phyloP scores from a whole-genome alignment of 2,329 filamentous ascomycete species.

The Lanzia echinophila region DNA sequence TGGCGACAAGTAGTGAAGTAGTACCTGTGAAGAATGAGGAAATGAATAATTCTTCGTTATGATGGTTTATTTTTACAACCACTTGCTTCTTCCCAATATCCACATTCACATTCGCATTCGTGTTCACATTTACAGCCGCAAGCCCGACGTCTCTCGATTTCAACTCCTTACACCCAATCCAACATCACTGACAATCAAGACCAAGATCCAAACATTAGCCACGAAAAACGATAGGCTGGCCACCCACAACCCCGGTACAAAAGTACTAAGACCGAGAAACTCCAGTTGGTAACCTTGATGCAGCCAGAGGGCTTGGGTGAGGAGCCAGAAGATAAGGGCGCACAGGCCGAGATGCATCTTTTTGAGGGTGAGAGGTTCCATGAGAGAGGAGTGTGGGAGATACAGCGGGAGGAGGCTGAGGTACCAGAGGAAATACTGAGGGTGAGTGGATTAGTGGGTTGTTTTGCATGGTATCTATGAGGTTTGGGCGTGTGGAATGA shows the following conservation, averaged over 20 bases:
- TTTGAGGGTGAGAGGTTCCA: constrained; percentile 42
- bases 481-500: background rate
- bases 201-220: constrained; percentile 82
- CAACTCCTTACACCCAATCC: constrained; percentile 8
- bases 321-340: constrained; percentile 67
- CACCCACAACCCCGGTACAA: constrained; percentile 75
- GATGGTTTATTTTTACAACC: too few species aligned
- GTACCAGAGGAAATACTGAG: constrained; percentile 96
- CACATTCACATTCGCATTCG: too few species aligned
- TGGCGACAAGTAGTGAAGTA: too few species aligned
- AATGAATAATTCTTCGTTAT: too few species aligned
- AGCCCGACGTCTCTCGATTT: too few species aligned
- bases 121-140: too few species aligned
- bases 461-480: too few species aligned
- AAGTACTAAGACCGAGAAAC: constrained; percentile 75
- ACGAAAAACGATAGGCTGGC: constrained; percentile 73
- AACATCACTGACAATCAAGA: constrained; percentile 66
- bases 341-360: constrained; percentile 46
- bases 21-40: too few species aligned
- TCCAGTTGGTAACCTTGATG: constrained; percentile 71
- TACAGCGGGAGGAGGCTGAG: constrained; percentile 89
- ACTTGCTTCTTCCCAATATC: too few species aligned
- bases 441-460: background rate
- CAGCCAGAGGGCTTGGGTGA: constrained; percentile 68
- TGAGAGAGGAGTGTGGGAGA: constrained; percentile 75